phyloP scores from a whole-genome alignment of 805 yeast genomes.

The Barnettozyma populi region DNA sequence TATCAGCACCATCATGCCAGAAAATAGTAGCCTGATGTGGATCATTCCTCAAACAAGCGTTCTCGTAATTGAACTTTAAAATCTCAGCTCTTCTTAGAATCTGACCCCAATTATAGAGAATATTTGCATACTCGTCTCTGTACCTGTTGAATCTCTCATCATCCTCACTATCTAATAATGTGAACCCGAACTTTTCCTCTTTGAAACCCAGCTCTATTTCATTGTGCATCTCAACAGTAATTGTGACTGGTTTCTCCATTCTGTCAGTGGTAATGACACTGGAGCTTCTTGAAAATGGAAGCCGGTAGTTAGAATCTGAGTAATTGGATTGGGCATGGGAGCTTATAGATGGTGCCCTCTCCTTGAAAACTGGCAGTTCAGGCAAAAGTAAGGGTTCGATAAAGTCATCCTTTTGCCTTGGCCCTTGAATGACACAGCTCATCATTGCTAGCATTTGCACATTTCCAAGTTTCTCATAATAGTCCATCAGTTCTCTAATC shows the following conservation, averaged over 20 bases:
- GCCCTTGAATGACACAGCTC: slow-evolving; percentile 52
- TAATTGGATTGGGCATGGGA: slow-evolving; percentile 16
- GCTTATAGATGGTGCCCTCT: slow-evolving; percentile 13
- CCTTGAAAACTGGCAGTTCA: not conserved
- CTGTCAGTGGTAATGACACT: slow-evolving; percentile 16
- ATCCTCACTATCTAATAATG: slow-evolving; percentile 29
- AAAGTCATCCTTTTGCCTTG: slow-evolving; percentile 1
- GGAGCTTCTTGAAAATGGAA: slow-evolving; percentile 24
- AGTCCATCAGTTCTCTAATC: slow-evolving; percentile 51
- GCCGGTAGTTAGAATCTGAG: slow-evolving; percentile 19
- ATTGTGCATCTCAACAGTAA: slow-evolving; percentile 44
- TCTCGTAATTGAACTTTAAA: slow-evolving; percentile 56
- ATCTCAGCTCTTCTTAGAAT: slow-evolving; percentile 76
- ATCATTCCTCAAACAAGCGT: slow-evolving; percentile 15
- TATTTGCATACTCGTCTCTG: slow-evolving; percentile 72
- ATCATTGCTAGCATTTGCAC: slow-evolving; percentile 89
- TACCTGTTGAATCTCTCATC: slow-evolving; percentile 26
- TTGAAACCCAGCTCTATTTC: slow-evolving; percentile 29
- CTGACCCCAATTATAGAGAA: slow-evolving; percentile 78
- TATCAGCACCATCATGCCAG: slow-evolving; percentile 26
- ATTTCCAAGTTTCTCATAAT: slow-evolving; percentile 60
- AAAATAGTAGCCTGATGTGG: slow-evolving; percentile 25
- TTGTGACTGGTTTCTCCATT: slow-evolving; percentile 22
- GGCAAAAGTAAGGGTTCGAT: not conserved
- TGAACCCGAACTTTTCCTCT: slow-evolving; percentile 32